phyloP scores from a whole-genome alignment of 2,329 filamentous ascomycete genomes.

The Colletotrichum karsti region DNA sequence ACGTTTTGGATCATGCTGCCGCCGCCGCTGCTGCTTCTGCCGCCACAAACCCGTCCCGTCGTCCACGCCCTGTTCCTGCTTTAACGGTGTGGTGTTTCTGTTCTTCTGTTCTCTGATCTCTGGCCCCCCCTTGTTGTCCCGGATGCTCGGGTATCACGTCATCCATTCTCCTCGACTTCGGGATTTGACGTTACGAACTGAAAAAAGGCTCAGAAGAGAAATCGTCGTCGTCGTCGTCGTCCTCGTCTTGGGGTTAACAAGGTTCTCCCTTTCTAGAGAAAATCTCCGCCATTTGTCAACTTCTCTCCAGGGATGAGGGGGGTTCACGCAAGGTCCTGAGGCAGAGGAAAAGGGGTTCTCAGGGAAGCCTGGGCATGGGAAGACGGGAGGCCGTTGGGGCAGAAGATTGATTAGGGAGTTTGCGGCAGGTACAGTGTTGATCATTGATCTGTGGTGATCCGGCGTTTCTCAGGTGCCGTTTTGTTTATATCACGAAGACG shows the following conservation, averaged over 20 bases:
- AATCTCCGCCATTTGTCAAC: not conserved
- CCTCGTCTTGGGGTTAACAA: too few species aligned
- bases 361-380: too few species aligned
- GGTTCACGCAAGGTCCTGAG: not conserved
- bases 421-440: not conserved
- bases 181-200: not conserved
- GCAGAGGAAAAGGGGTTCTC: not conserved
- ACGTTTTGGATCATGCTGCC: slow-evolving; percentile 12
- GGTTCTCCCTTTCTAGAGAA: not conserved
- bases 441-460: not conserved
- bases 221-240: too few species aligned
- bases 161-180: not conserved
- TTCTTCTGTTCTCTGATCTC: not conserved
- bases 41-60: too few species aligned
- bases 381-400: not conserved
- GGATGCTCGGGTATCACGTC: slow-evolving; percentile 22
- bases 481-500: slow-evolving; percentile 9
- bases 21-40: too few species aligned
- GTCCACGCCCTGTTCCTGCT: too few species aligned
- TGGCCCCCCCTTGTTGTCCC: slow-evolving; percentile 17
- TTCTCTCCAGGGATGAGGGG: not conserved
- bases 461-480: not conserved
- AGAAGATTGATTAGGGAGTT: not conserved
- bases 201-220: too few species aligned
- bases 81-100: not conserved